phyloP scores from a whole-genome alignment of 371 early-diverging fungal species.

The Mortierella sp. region DNA sequence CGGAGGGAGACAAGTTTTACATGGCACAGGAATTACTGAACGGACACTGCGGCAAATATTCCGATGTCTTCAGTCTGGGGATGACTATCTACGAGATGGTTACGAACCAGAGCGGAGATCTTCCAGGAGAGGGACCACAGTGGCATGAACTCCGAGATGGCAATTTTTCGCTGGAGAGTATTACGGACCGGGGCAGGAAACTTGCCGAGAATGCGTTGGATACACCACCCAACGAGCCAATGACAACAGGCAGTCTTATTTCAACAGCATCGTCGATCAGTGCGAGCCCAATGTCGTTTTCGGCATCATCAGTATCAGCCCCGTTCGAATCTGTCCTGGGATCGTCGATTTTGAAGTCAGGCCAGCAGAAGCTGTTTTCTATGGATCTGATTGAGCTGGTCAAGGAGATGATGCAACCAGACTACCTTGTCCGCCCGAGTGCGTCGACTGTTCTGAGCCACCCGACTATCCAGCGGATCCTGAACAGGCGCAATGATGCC shows the following conservation, averaged over 20 bases:
- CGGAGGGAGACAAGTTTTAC: conserved; percentile 96
- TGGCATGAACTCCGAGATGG: conserved; percentile 90
- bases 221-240: not conserved
- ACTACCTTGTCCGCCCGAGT: conserved; percentile 70
- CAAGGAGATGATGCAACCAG: conserved; percentile 74
- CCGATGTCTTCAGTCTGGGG: conserved; percentile 97
- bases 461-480: conserved; percentile 22
- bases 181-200: conserved; percentile 15
- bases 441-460: conserved; percentile 59
- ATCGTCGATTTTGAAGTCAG: conserved; percentile 22
- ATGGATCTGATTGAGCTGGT: conserved; percentile 69
- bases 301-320: not conserved
- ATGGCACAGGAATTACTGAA: conserved; percentile 95
- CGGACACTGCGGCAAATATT: conserved; percentile 82
- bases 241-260: not conserved
- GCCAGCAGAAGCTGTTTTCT: conserved; percentile 41
- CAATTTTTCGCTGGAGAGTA: conserved; percentile 61
- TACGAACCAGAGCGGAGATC: conserved; percentile 72
- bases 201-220: not conserved
- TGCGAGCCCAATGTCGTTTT: too few relatives aligned
- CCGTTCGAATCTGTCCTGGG: conserved; percentile 23
- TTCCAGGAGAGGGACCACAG: conserved; percentile 89
- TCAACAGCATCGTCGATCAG: not conserved
- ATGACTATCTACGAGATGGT: conserved; percentile 91
- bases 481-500: conserved; percentile 16